Percentiles rank a stretch among this genome's conserved stretches.
Evolutionary conservation across 805 yeast genomes (phyloP).

Genomic region (Metschnikowia kofuensis): DNA sequence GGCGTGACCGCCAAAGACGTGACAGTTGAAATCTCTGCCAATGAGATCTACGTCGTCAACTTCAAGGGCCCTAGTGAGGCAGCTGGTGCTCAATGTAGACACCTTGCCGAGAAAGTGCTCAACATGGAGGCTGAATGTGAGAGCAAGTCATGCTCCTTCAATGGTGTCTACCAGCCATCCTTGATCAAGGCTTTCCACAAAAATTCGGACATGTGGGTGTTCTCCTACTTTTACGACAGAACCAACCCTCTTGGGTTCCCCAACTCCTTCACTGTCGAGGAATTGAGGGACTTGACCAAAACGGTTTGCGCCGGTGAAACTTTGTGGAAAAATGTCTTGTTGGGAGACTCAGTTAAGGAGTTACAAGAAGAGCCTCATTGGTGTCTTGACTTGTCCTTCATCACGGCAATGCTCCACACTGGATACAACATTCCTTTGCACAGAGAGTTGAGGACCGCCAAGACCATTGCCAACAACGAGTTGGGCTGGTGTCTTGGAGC

Average conservation of each 20-base stretch:
- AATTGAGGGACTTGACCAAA: constrained; percentile 75
- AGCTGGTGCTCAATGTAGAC: constrained; percentile 84
- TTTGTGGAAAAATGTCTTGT: constrained; percentile 67
- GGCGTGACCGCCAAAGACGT: constrained; percentile 58
- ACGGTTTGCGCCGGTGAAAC: constrained; percentile 82
- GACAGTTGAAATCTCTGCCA: constrained; percentile 51
- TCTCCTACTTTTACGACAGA: constrained; percentile 94
- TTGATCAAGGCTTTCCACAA: constrained; percentile 71
- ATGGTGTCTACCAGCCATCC: constrained; percentile 97
- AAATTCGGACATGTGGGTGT: constrained; percentile 76
- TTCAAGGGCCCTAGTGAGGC: constrained; percentile 62
- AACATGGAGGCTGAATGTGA: constrained; percentile 80
- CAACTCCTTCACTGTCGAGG: constrained; percentile 77
- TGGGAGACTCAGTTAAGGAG: constrained; percentile 64
- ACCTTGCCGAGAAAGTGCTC: constrained; percentile 74
- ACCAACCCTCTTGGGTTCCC: constrained; percentile 96
- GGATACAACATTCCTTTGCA: constrained; percentile 93
- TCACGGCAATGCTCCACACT: constrained; percentile 85
- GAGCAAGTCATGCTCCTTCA: constrained; percentile 85
- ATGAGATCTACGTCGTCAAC: constrained; percentile 48
- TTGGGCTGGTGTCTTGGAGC: constrained; percentile 99
- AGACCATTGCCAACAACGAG: constrained; percentile 84
- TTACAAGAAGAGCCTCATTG: constrained; percentile 82
- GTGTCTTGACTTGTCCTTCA: constrained; percentile 91
- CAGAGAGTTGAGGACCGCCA: constrained; percentile 90